phyloP scores from a whole-genome alignment of 2,329 filamentous ascomycete genomes.

The Cercospora brassicicola region DNA sequence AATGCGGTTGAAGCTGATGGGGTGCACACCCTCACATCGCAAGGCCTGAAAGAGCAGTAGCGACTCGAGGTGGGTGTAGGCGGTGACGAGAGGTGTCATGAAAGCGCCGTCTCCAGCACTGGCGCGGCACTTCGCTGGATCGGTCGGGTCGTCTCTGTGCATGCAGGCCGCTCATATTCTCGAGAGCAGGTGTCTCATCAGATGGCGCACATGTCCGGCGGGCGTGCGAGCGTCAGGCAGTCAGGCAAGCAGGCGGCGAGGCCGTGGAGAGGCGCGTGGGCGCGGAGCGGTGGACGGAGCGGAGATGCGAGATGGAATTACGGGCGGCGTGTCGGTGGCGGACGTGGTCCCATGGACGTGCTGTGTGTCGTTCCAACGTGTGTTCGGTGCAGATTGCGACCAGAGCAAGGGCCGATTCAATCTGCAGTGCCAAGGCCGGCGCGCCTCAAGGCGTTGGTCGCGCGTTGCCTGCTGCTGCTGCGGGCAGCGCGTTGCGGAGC shows the following conservation, averaged over 20 bases:
- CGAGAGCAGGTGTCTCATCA: neutral
- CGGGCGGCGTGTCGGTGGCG: neutral
- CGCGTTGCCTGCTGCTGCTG: neutral
- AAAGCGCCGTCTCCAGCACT: slow-evolving; percentile 18
- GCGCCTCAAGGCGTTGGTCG: neutral
- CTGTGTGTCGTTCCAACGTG: neutral
- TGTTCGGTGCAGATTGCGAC: slow-evolving; percentile 2
- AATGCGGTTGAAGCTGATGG: slow-evolving; percentile 66
- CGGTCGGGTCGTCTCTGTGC: slow-evolving; percentile 9
- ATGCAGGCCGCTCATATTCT: slow-evolving; percentile 5
- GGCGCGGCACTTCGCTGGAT: slow-evolving; percentile 8
- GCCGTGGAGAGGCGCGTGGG: neutral
- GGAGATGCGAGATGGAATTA: neutral
- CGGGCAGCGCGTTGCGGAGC: neutral
- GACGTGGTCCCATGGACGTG: neutral
- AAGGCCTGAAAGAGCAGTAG: slow-evolving; percentile 82
- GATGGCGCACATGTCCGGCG: neutral
- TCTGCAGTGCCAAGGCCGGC: neutral
- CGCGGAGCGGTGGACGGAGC: neutral
- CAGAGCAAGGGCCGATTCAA: neutral
- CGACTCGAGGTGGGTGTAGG: slow-evolving; percentile 82
- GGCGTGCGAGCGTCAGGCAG: neutral
- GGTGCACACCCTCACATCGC: slow-evolving; percentile 64
- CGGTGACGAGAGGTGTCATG: slow-evolving; percentile 57
- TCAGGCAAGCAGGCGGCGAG: neutral